Percentiles rank a stretch among this genome's conserved stretches.
Evolutionary conservation across 495 filamentous ascomycete genomes (phyloP).

Genomic region (Annulohypoxylon moriforme): DNA sequence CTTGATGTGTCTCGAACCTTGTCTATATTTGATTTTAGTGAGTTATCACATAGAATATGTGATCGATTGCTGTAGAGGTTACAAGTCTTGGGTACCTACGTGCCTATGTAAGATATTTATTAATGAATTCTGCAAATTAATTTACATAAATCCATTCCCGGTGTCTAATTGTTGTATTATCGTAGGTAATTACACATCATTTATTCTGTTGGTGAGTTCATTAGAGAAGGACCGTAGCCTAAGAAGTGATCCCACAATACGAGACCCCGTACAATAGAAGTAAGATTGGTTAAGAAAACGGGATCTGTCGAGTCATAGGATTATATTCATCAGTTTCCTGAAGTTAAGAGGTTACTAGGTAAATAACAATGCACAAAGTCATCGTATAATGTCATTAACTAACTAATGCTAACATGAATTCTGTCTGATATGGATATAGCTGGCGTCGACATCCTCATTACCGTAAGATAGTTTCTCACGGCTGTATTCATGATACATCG

Average conservation of each 20-base stretch:
- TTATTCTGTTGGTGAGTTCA: too few relatives aligned
- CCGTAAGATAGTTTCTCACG: not conserved
- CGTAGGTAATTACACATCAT: too few relatives aligned
- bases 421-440: not conserved
- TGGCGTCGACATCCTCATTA: not conserved
- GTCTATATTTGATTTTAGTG: not conserved
- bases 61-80: not conserved
- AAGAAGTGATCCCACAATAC: too few relatives aligned
- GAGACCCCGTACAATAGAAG: too few relatives aligned
- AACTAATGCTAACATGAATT: not conserved
- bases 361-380: not conserved
- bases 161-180: too few relatives aligned
- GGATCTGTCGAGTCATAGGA: too few relatives aligned
- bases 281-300: too few relatives aligned
- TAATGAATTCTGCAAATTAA: not conserved
- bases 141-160: too few relatives aligned
- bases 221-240: too few relatives aligned
- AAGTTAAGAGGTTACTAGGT: too few relatives aligned
- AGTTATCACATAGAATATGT: conserved; percentile 1
- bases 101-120: not conserved
- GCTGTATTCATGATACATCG: not conserved
- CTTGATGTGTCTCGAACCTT: conserved; percentile 12
- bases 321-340: too few relatives aligned
- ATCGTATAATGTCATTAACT: not conserved
- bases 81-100: not conserved